phyloP scores from a whole-genome alignment of 2,329 filamentous ascomycete species.

The Fusarium decemcellulare region DNA sequence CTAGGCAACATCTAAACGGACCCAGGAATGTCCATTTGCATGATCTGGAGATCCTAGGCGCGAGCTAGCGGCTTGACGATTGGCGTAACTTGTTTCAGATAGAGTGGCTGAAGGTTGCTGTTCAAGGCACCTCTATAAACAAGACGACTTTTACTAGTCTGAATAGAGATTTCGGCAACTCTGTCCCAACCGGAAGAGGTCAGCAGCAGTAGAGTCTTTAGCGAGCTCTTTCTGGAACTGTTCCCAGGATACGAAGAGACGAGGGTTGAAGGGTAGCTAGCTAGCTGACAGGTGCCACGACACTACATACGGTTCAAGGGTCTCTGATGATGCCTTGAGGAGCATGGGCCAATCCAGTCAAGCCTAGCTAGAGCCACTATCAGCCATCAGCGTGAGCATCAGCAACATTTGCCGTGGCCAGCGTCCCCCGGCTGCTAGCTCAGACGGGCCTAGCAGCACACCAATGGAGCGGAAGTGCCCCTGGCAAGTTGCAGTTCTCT shows the following conservation, averaged over 20 bases:
- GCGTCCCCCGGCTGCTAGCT: not conserved
- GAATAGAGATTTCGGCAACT: too few species aligned
- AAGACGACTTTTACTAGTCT: too few species aligned
- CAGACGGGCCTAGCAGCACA: conserved; percentile 4
- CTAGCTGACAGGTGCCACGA: conserved; percentile 27
- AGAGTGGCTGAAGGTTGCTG: too few species aligned
- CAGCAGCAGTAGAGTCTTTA: too few species aligned
- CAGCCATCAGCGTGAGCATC: conserved; percentile 7
- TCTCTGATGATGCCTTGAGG: not conserved
- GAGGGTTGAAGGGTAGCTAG: not conserved
- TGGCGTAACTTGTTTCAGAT: too few species aligned
- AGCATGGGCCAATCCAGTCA: conserved; percentile 2
- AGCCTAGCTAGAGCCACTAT: conserved; percentile 3
- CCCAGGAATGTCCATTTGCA: not conserved
- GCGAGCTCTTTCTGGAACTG: too few species aligned
- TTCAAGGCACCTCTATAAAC: too few species aligned
- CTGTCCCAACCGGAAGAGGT: too few species aligned
- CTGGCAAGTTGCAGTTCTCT: conserved; percentile 40
- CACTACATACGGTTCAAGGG: not conserved
- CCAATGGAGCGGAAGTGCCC: conserved; percentile 28
- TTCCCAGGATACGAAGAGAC: too few species aligned
- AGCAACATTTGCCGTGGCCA: conserved; percentile 1
- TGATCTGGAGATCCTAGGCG: not conserved
- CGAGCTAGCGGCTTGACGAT: too few species aligned
- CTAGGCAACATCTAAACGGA: conserved; percentile 13